Base-by-base conservation (phyloP, 108 stramenopile species). In the Nitzschia sp. region DNA sequence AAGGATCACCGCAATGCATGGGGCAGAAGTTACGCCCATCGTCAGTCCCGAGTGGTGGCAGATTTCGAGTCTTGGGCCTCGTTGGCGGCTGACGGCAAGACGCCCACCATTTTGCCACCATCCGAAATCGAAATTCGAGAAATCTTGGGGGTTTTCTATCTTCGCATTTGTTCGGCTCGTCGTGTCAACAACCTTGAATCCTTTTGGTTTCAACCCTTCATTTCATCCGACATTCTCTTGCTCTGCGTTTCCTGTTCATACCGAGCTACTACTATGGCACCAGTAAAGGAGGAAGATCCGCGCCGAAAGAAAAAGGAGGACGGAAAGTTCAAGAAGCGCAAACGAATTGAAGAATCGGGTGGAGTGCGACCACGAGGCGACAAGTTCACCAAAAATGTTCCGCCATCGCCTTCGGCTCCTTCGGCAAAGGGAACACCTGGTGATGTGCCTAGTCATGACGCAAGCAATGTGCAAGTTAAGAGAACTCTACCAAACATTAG, bases 341-440 rank as follows among this genome's bases (percentile, higher is more conserved):
- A 82, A 58, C 53, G 67, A 13, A 87, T 84, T 45, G 81, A 82
- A 59, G 83, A 82, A 54, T 36, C 80, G 5, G 81, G 81, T 47
- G 86, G 86, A 17, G 54, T 74, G 15, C 80, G 86, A 19, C 86
- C 86, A 2, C 51, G 86, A 64, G 34, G 17, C 17, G 32, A n/a
- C 46, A 60, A 47, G 45, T 26, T 34, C 28, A 19, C 28, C 1
- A 59, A 48, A 32, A 64, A 58, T 15, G 36, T 25, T 1, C 49
- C 29, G 34, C 30, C 11, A 21, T 23, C 49, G 5, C 21, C 49
- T 19, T 8, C 21, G n/a, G 8, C 21, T 51, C 19, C 21, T n/a
- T 4, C 8, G 49, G 13, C 8, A 5, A 51, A 51, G 4, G 5
- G 4, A 51, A 51, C 17, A 19, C 11, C 17, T 19, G 21, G 21